Evolutionary conservation across 352 stramenopile genomes (phyloP).

Genomic region (Phytopythium helicoides): DNA sequence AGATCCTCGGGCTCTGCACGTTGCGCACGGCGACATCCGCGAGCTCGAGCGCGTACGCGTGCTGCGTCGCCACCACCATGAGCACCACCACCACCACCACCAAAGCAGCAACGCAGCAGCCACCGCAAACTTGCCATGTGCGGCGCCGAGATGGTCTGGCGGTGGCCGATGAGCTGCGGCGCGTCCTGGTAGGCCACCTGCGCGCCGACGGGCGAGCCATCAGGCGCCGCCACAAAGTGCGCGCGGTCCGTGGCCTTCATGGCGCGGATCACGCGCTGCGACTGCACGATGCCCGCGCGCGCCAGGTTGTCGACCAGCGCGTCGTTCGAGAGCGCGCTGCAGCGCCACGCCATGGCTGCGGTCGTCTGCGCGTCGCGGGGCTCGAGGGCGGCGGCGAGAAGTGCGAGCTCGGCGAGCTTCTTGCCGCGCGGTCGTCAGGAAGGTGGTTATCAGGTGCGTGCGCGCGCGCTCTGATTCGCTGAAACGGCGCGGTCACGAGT

Average conservation of each 20-base stretch:
- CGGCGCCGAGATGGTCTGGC: slow-evolving; percentile 89
- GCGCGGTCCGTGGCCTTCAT: slow-evolving; percentile 80
- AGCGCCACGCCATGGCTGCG: slow-evolving; percentile 83
- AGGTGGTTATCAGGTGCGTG: not conserved
- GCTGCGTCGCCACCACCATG: slow-evolving; percentile 16
- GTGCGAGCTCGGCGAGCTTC: too few species aligned
- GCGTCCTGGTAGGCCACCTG: slow-evolving; percentile 74
- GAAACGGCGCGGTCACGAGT: too few species aligned
- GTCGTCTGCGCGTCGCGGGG: too few species aligned
- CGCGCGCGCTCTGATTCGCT: too few species aligned
- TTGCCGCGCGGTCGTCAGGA: not conserved
- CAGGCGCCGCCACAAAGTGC: slow-evolving; percentile 42
- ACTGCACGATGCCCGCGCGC: slow-evolving; percentile 64
- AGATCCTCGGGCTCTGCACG: slow-evolving; percentile 52
- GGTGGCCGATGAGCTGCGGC: slow-evolving; percentile 78
- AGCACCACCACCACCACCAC: not conserved
- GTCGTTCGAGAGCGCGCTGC: slow-evolving; percentile 62
- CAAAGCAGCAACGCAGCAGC: not conserved
- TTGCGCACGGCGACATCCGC: slow-evolving; percentile 49
- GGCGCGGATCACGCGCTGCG: slow-evolving; percentile 49
- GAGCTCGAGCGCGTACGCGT: slow-evolving; percentile 82
- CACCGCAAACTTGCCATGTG: slow-evolving; percentile 60
- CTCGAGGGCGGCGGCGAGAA: too few species aligned
- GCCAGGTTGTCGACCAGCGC: slow-evolving; percentile 72
- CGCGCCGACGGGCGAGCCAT: slow-evolving; percentile 11